Evolutionary conservation across 257 asterid genomes (phyloP), one percentile per base, ranked within the genome.

Genomic region (Solanum bulbocastanum): DNA sequence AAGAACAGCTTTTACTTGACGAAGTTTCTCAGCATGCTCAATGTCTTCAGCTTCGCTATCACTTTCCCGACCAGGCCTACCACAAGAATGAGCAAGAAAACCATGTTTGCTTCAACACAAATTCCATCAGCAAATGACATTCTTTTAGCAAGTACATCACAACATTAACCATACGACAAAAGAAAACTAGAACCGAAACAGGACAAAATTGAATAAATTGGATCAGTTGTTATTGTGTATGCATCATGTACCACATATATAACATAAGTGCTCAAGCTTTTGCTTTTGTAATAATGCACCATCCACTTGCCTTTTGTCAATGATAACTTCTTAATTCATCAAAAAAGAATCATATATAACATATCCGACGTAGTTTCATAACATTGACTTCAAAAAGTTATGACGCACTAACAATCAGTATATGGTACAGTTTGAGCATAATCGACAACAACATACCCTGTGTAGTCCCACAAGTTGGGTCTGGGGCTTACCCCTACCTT

Each of bases 1-100:
- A 89, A 97, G 99, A 90, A 97, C 99, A 49, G 99, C 99, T 92
- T 97, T 97, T 93, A 97, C 99, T 94, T 94, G 99, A 71, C 99
- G 99, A 90, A 97, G 99, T 94, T 97, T 97, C 91, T 97, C 99
- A 87, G 99, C 98, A 90, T 97, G 99, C 93, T 97, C 99, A 42
- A 91, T 87, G 83, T 95, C 99, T 86, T 97, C 99, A 71, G 99
- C 98, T 92, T 97, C 99, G 86, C 98, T 96, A 86, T 97, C 99
- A 92, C 99, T 96, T 91, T 94, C 99, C 82, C 94, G 96, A 84
- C 92, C 99, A 90, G 96, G 94, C 88, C 99, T 97, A 92, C 42
- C 42, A 87, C 49, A 92, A 32, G 71, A 90, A 89, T 85, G 88
- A 23, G 88, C 81, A 88, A 90, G 20, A 49, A 82, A 81, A 30